Conservation (phyloP, 495 filamentous ascomycete species). For the Cercophora newfieldiana region DNA sequence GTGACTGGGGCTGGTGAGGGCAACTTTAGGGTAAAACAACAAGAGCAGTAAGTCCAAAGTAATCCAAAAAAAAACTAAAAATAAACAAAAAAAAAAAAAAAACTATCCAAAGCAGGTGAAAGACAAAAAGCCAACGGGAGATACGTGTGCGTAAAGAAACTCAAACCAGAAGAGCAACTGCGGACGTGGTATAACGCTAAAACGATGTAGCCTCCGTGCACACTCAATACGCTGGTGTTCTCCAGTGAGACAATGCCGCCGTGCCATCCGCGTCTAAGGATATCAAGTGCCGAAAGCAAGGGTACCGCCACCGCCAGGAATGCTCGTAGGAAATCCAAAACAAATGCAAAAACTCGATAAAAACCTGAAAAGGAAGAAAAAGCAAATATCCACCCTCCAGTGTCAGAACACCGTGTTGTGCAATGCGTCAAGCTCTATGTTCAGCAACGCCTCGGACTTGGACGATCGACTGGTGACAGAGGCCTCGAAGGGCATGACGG, state of each 20-base stretch:
- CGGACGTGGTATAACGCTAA: background rate
- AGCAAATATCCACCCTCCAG: background rate
- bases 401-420: background rate
- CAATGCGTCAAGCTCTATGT: conserved; percentile 12
- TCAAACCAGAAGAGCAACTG: no score
- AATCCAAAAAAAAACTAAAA: no score
- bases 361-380: background rate
- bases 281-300: background rate
- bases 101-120: no score
- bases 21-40: conserved; percentile 6
- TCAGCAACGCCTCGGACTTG: conserved; percentile 14
- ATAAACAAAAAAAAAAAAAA: no score
- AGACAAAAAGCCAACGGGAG: no score
- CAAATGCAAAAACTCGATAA: background rate
- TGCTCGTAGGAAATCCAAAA: background rate
- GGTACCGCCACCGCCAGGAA: background rate
- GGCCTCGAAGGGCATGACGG: conserved; percentile 27
- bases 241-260: background rate
- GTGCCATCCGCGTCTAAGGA: background rate
- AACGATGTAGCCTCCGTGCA: background rate
- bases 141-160: no score
- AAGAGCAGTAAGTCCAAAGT: no score
- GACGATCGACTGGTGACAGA: conserved; percentile 20
- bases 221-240: background rate
- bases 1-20: background rate